Conservation (phyloP, 495 filamentous ascomycete genomes). For the Symbiotaphrina buchneri region DNA sequence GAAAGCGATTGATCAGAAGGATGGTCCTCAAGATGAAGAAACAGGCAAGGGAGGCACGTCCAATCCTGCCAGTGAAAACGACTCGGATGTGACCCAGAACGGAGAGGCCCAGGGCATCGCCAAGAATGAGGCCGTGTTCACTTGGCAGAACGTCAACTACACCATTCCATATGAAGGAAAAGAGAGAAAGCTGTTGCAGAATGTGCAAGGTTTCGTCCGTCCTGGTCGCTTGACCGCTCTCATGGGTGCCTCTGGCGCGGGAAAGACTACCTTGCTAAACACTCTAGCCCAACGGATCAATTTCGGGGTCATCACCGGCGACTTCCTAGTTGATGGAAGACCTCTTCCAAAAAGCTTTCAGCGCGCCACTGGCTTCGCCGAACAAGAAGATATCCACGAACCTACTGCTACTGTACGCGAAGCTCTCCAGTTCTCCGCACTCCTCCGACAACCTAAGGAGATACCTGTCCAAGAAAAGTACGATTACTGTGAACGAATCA, state of each 20-base stretch:
- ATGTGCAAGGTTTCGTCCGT: slow-evolving; percentile 56
- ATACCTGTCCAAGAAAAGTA: slow-evolving; percentile 52
- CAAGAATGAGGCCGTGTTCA: slow-evolving; percentile 11
- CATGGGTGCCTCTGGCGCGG: slow-evolving; percentile 58
- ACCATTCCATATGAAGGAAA: slow-evolving; percentile 51
- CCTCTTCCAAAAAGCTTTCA: slow-evolving; percentile 49
- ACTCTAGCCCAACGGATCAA: slow-evolving; percentile 57
- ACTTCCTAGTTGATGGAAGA: slow-evolving; percentile 51
- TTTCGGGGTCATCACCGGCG: slow-evolving; percentile 53
- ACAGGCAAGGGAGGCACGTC: not conserved
- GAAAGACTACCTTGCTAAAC: slow-evolving; percentile 68
- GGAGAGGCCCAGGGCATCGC: slow-evolving; percentile 34
- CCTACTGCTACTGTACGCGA: slow-evolving; percentile 60
- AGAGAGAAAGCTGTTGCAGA: slow-evolving; percentile 41
- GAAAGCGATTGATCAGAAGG: slow-evolving; percentile 1
- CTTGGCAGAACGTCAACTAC: slow-evolving; percentile 30
- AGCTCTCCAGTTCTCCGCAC: slow-evolving; percentile 64
- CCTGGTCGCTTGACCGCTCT: slow-evolving; percentile 53
- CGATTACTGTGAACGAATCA: slow-evolving; percentile 63
- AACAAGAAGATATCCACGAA: slow-evolving; percentile 70
- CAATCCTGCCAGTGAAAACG: slow-evolving; percentile 2
- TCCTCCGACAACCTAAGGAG: slow-evolving; percentile 53
- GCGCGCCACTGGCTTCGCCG: slow-evolving; percentile 57
- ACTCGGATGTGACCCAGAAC: slow-evolving; percentile 22
- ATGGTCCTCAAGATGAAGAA: slow-evolving; percentile 1